Evolutionary conservation across 805 yeast species (phyloP).

Genomic region (Clavispora vitiphila): DNA sequence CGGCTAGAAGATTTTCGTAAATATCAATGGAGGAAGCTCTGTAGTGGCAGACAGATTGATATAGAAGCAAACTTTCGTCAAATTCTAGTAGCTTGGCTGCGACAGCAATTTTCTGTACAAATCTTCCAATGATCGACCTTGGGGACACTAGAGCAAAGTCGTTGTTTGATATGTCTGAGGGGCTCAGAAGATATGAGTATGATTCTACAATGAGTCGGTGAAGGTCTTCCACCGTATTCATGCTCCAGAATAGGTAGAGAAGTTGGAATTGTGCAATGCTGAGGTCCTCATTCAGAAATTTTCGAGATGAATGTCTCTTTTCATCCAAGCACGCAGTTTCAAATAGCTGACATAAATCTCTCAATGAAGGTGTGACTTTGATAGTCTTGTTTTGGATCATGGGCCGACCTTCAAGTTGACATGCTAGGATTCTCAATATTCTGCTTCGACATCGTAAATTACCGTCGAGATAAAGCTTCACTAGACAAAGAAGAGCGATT

Average conservation of each 20-base stretch:
- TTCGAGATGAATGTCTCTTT: not conserved
- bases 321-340: not conserved
- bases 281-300: not conserved
- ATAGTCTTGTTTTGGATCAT: slow-evolving; percentile 3
- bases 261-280: slow-evolving; percentile 2
- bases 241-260: slow-evolving; percentile 34
- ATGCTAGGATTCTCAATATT: slow-evolving; percentile 4
- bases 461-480: slow-evolving; percentile 42
- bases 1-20: slow-evolving; percentile 9
- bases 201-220: slow-evolving; percentile 27
- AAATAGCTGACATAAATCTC: slow-evolving; percentile 7
- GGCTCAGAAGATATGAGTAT: slow-evolving; percentile 9
- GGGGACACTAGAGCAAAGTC: slow-evolving; percentile 11
- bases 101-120: slow-evolving; percentile 35
- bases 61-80: slow-evolving; percentile 40
- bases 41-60: slow-evolving; percentile 28
- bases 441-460: slow-evolving; percentile 22
- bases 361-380: slow-evolving; percentile 6
- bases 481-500: slow-evolving; percentile 44
- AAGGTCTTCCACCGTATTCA: slow-evolving; percentile 45
- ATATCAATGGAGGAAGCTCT: slow-evolving; percentile 23
- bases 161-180: slow-evolving; percentile 6
- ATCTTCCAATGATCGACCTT: slow-evolving; percentile 36
- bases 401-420: slow-evolving; percentile 9
- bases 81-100: slow-evolving; percentile 43